Percentiles rank a stretch among this genome's conserved stretches.
Evolutionary conservation across 257 asterid genomes (phyloP).

Genomic region (Solanum tarapatanum): DNA sequence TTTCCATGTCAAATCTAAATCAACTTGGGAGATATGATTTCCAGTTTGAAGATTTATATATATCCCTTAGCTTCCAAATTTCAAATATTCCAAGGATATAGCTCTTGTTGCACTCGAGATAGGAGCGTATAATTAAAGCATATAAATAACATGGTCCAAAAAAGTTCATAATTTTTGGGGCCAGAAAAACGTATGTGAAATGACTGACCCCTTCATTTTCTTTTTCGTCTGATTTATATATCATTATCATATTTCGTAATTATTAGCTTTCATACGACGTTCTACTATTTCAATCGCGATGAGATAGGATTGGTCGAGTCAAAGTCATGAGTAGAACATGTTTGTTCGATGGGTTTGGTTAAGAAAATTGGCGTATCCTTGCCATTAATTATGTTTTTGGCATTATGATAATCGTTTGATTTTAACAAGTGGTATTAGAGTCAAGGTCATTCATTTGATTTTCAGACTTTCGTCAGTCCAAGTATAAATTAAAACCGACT

Average conservation of each 20-base stretch:
- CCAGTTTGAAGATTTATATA: not conserved
- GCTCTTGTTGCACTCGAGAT: not conserved
- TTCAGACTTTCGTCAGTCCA: not conserved
- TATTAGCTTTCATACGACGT: not conserved
- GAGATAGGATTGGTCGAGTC: not conserved
- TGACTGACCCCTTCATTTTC: not conserved
- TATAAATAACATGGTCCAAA: not conserved
- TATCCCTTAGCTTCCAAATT: not conserved
- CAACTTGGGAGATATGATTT: not conserved
- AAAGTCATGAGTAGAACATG: not conserved
- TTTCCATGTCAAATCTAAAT: not conserved
- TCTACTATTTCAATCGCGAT: too few relatives aligned
- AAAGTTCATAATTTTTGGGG: not conserved
- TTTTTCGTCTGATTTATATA: too few relatives aligned
- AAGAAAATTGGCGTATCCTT: too few relatives aligned
- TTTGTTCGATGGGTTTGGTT: too few relatives aligned
- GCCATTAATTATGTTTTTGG: too few relatives aligned
- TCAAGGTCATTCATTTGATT: too few relatives aligned
- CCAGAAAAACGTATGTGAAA: not conserved
- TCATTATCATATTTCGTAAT: not conserved
- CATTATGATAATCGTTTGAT: too few relatives aligned
- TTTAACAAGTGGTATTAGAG: not conserved
- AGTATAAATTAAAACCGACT: not conserved
- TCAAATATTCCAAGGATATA: not conserved
- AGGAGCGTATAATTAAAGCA: not conserved